Conservation (phyloP, 768 basidiomycete genomes). For the Russula ochroleuca region DNA sequence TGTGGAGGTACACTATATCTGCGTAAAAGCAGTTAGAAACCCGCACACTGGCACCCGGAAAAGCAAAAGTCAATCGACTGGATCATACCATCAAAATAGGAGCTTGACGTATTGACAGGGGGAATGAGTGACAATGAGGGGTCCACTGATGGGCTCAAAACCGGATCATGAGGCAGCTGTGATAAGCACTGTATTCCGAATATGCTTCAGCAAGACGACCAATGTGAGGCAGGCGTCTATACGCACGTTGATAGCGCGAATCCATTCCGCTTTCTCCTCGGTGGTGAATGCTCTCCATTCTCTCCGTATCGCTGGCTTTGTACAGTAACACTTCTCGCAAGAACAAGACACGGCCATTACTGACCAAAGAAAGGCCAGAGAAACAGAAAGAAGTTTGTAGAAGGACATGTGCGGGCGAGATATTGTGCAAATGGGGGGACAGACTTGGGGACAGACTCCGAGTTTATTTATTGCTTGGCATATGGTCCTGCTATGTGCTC, state of each 20-base stretch:
- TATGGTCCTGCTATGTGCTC: no score
- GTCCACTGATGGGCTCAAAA: no score
- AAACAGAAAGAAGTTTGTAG: neutral
- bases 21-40: neutral
- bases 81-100: no score
- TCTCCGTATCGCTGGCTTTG: slow-evolving; percentile 27
- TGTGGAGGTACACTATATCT: slow-evolving; percentile 31
- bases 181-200: neutral
- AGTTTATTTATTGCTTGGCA: no score
- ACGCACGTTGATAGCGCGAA: slow-evolving; percentile 30
- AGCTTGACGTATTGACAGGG: no score
- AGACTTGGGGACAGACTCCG: no score
- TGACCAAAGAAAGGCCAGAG: neutral
- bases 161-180: no score
- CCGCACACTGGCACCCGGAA: no score
- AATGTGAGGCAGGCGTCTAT: neutral
- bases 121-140: no score
- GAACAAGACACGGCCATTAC: neutral
- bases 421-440: no score
- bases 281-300: slow-evolving; percentile 30
- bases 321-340: slow-evolving; percentile 1
- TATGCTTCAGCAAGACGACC: neutral
- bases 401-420: neutral
- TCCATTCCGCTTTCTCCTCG: slow-evolving; percentile 29
- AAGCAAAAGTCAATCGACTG: no score